A percentile compares a stretch with the other conserved stretches of the same genome.
These are phyloP conservation scores for Candida xiaguanensis DNA, from an alignment of 805 yeast species.

Conservation along the genomic window DNA sequence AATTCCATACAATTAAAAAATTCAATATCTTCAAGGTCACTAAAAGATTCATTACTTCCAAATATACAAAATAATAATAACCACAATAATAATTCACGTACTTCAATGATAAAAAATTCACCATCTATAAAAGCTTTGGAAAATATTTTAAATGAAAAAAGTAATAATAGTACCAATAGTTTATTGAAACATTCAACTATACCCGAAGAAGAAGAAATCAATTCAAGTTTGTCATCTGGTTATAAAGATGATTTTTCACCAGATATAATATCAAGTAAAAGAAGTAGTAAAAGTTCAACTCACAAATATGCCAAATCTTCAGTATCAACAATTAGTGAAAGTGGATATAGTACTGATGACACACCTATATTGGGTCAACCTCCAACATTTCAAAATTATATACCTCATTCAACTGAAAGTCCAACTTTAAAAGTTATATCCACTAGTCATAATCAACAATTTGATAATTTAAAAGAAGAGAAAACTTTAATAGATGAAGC, in stretches of 20 bases:
- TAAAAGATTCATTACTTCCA: constrained; percentile 14
- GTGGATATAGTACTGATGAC: constrained; percentile 17
- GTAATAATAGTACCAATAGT: neutral
- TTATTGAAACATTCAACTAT: constrained; percentile 15
- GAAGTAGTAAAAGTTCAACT: constrained; percentile 3
- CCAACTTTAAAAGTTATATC: constrained; percentile 11
- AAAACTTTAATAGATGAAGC: constrained; percentile 21
- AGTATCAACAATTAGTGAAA: constrained; percentile 19
- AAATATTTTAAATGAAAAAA: constrained; percentile 21
- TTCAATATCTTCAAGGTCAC: constrained; percentile 23
- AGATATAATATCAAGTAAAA: constrained; percentile 12
- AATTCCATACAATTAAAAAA: constrained; percentile 25
- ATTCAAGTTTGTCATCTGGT: neutral
- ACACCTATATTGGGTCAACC: constrained; percentile 24
- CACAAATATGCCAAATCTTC: constrained; percentile 12
- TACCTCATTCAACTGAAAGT: constrained; percentile 11
- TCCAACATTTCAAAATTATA: constrained; percentile 22
- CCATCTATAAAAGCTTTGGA: constrained; percentile 43
- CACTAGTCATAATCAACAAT: neutral
- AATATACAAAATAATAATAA: neutral
- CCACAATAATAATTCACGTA: constrained; percentile 6
- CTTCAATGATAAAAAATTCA: constrained; percentile 33
- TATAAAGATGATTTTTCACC: constrained; percentile 1
- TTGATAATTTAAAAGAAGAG: constrained; percentile 14
- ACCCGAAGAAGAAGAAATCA: constrained; percentile 16